Conservation (phyloP, 805 yeast genomes). For the Jamesozyma hellenica region DNA sequence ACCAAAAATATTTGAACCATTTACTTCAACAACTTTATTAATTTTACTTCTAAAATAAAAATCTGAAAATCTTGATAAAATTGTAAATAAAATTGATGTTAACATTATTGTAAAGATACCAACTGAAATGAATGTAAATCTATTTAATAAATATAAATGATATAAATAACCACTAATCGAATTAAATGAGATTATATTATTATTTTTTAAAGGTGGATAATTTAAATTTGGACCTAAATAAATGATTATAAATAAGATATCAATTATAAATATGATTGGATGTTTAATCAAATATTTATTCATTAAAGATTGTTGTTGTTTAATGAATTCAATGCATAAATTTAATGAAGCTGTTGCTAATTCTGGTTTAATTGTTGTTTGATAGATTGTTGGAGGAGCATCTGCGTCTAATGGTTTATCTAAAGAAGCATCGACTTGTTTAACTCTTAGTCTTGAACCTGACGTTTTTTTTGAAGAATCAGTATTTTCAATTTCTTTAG, state of each 20-base stretch:
- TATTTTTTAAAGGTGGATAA: constrained; percentile 10
- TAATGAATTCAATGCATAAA: constrained; percentile 52
- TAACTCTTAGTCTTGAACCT: constrained; percentile 1
- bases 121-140: constrained; percentile 25
- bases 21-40: constrained; percentile 28
- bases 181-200: constrained; percentile 4
- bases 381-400: constrained; percentile 43
- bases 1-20: constrained; percentile 20
- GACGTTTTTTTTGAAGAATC: no score
- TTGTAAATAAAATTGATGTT: constrained; percentile 33
- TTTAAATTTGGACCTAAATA: constrained; percentile 15
- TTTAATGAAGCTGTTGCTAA: constrained; percentile 50
- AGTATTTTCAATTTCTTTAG: no score
- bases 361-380: constrained; percentile 44
- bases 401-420: constrained; percentile 44
- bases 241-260: constrained; percentile 12
- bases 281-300: constrained; percentile 39
- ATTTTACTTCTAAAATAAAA: constrained; percentile 36
- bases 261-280: constrained; percentile 31
- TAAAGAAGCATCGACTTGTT: constrained; percentile 44
- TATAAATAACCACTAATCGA: constrained; percentile 17
- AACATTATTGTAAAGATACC: constrained; percentile 33
- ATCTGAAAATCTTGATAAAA: constrained; percentile 36
- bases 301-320: constrained; percentile 36
- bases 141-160: constrained; percentile 20